These are phyloP conservation scores for Medakamo hakoo DNA, from an alignment of 139 green algal species.

Conservation along the genomic window DNA sequence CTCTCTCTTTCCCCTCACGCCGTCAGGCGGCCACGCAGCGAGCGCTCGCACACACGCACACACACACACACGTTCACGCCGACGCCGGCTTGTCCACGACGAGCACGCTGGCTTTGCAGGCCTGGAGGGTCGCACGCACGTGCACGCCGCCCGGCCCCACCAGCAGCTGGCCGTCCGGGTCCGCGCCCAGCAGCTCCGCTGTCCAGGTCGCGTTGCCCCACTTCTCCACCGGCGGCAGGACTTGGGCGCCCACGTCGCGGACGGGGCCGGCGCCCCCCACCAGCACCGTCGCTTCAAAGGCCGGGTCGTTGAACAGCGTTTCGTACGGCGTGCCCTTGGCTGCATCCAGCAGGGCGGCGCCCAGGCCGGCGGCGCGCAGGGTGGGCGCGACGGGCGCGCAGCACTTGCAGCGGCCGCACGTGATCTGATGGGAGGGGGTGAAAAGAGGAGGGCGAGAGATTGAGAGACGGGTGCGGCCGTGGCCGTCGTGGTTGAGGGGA, in stretches of 20 bases:
- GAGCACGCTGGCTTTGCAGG: too few species aligned
- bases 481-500: too few species aligned
- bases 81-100: too few species aligned
- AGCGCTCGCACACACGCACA: too few species aligned
- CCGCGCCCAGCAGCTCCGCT: neutral
- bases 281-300: neutral
- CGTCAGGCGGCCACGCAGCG: too few species aligned
- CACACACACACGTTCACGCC: too few species aligned
- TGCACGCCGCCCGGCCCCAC: too few species aligned
- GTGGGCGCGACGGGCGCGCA: neutral
- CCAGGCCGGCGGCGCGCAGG: neutral
- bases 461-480: too few species aligned
- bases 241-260: neutral
- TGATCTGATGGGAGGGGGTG: neutral
- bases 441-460: neutral
- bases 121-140: too few species aligned
- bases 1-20: too few species aligned
- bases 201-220: neutral
- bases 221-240: neutral
- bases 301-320: neutral
- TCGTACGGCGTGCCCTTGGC: neutral
- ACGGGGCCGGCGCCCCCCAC: neutral
- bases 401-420: neutral
- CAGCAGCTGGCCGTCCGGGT: neutral
- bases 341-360: neutral